Evolutionary conservation across 2,329 filamentous ascomycete species (phyloP), one percentile per base, ranked within the genome.

Genomic region (Fulvia fulva): DNA sequence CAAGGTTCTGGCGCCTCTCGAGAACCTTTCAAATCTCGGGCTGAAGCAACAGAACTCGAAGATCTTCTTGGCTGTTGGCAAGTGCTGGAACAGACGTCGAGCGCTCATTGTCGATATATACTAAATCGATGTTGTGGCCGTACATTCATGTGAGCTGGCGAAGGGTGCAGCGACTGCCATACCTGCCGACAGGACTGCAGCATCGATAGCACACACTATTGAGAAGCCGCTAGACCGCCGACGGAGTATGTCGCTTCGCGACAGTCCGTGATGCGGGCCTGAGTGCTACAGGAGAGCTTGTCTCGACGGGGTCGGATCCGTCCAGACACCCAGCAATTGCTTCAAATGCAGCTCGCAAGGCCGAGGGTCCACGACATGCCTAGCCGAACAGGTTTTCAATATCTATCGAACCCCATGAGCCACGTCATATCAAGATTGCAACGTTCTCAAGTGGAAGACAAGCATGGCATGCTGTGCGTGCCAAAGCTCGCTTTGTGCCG

Each of bases 161-260:
- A 93, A 92, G 75, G 80, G 92, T 0, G 88, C 87, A 0, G 87
- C 88, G 57, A 93, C 92, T 72, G 87, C 88, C 1, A 85, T 92
- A 81, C 80, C 92, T 8, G 89, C 89, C 1, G 89, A 92, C 75
- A 82, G 89, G 51, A 92, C 68, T 88, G 84, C 70, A 89, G 86
- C 73, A 90, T 93, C 76, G 92, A 92, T 75, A 86, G n/a, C n/a
- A n/a, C n/a, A n/a, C n/a, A n/a, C n/a, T n/a, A 81, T 90, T 19
- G 16, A 7, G 37, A 83, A 81, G 56, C 79, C 91, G 50, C n/a
- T n/a, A n/a, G n/a, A n/a, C n/a, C n/a, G n/a, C n/a, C n/a, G n/a
- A n/a, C n/a, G n/a, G n/a, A n/a, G n/a, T n/a, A 32, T 61, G 61
- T 53, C 57, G 63, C 26, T 61, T 54, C 46, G 67, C 70, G 26